Base-by-base conservation (phyloP, 2,329 filamentous ascomycete genomes). In the Pseudogymnoascus sp. region DNA sequence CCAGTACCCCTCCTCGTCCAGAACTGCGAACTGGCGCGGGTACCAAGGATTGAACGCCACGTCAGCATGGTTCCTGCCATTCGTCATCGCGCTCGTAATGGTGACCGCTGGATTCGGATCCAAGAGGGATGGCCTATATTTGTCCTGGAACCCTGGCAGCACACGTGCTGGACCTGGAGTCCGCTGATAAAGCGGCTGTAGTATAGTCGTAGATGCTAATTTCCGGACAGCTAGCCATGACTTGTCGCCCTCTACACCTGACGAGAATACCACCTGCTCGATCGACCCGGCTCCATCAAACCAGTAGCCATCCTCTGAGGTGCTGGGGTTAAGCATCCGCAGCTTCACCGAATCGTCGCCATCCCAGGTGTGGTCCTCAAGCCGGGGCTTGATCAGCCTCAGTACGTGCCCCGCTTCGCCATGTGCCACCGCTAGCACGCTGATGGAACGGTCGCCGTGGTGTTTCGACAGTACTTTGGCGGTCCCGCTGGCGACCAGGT, bases 1-100 rank as follows among this genome's bases (percentile, higher is more conserved):
- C 89, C 89, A 93, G 64, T 77, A 78, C 1, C 88, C 88, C 35
- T 76, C 76, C 61, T 84, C 78, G 69, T 92, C 87, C 17, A 92
- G 78, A 26, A 91, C 77, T 15, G 80, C 86, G 62, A 92, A 75
- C 68, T 89, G 86, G 1, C 84, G 81, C 15, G 78, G 75, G 64
- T 79, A 83, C 72, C 76, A 83, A 0, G 87, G 83, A 66, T 87
- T 87, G 71, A 92, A 89, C 0, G 82, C 75, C 2, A 89, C 77
- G 73, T 92, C 86, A 0, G 80, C 80, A 68, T 90, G 86, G 0
- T 78, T 71, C 31, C 74, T 76, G 1, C 81, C 82, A 1, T 83
- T 85, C 0, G 83, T 87, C 31, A 81, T 74, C 2, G 78, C 71
- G 13, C 77, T 76, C 0, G 76, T 73, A n/a, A 91, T 72, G 9